Conservation (phyloP, 2,329 filamentous ascomycete species). For the Drechslera avenae region DNA sequence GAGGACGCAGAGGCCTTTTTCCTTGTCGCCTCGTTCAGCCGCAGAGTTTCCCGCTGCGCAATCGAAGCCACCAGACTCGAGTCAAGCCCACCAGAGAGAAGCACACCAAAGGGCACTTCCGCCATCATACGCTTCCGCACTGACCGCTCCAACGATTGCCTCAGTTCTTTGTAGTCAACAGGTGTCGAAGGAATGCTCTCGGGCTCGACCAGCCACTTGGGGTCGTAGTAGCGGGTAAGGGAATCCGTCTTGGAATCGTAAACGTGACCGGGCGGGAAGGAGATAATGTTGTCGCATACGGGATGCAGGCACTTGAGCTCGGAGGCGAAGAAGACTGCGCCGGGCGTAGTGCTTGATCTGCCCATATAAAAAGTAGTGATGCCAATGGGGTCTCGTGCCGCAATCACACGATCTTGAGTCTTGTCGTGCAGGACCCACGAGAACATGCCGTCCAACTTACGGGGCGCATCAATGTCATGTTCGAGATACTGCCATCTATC, state of each 20-base stretch:
- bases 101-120: constrained; percentile 95
- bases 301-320: constrained; percentile 92
- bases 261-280: constrained; percentile 93
- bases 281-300: constrained; percentile 92
- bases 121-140: constrained; percentile 98
- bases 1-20: constrained; percentile 46
- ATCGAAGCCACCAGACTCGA: constrained; percentile 95
- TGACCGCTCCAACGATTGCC: constrained; percentile 82
- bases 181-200: constrained; percentile 77
- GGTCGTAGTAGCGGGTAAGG: constrained; percentile 87
- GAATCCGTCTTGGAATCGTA: constrained; percentile 92
- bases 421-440: constrained; percentile 98
- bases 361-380: constrained; percentile 98
- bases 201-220: constrained; percentile 85
- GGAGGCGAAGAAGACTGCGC: constrained; percentile 91
- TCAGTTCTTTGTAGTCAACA: constrained; percentile 80
- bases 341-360: constrained; percentile 78
- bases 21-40: constrained; percentile 69
- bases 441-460: constrained; percentile 98
- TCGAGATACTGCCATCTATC: constrained; percentile 74
- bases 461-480: constrained; percentile 88
- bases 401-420: constrained; percentile 86
- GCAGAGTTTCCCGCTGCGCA: constrained; percentile 87
- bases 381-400: constrained; percentile 94
- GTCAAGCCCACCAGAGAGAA: constrained; percentile 93